Conservation (phyloP, 164 flowering plant species). For the Kalanchoe fedtschenkoi region DNA sequence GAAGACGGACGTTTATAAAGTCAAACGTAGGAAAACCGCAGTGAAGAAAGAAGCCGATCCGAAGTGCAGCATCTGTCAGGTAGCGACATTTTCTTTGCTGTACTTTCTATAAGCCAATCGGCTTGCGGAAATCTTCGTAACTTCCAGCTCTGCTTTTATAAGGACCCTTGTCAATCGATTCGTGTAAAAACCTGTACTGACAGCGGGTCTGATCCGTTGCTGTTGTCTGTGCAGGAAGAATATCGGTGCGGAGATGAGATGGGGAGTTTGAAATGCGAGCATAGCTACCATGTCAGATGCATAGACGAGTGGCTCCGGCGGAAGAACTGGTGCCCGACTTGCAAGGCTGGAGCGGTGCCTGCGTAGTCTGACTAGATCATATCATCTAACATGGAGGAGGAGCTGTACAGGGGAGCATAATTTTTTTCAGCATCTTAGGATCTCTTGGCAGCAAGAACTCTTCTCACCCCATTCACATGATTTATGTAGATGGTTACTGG, state of each 20-base stretch:
- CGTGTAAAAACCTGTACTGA: no score
- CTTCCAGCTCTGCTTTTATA: no score
- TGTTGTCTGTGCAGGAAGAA: not conserved
- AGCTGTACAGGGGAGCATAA: no score
- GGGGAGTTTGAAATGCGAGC: not conserved
- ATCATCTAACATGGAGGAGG: not conserved
- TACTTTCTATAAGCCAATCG: not conserved
- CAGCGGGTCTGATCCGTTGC: no score
- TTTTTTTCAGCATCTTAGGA: no score
- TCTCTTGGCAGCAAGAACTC: no score
- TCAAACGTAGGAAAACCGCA: not conserved
- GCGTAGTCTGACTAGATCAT: not conserved
- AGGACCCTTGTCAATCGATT: no score
- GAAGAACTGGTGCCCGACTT: constrained; percentile 2
- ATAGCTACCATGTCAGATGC: not conserved
- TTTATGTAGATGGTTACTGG: no score
- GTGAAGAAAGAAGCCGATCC: not conserved
- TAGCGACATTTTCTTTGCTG: not conserved
- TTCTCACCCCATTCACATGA: no score
- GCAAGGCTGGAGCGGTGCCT: not conserved
- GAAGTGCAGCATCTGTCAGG: not conserved
- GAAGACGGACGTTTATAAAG: not conserved
- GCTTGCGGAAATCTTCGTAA: no score
- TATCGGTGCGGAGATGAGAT: not conserved
- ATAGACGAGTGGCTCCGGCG: not conserved